Conservation (phyloP, 2,329 filamentous ascomycete species). For the Diaporthe aspalathi region DNA sequence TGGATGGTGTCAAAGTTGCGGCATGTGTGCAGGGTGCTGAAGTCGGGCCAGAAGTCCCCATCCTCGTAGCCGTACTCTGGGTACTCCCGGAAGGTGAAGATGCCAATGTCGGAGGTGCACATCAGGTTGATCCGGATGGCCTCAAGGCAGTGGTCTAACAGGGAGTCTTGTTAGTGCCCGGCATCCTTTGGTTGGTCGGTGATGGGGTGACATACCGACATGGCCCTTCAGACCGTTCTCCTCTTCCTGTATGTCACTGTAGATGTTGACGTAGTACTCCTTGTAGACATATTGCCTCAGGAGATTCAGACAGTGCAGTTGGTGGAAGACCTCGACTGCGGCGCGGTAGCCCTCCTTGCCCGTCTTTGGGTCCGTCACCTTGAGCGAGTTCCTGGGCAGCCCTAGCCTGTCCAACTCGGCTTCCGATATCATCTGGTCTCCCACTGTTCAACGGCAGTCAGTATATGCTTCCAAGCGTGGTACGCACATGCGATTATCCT, state of each 20-base stretch:
- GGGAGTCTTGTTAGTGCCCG: background rate
- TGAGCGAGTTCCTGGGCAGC: constrained; percentile 64
- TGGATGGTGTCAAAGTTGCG: constrained; percentile 64
- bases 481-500: constrained; percentile 35
- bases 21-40: constrained; percentile 64
- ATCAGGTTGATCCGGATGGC: constrained; percentile 64
- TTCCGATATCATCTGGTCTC: constrained; percentile 69
- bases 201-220: constrained; percentile 47
- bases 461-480: constrained; percentile 20
- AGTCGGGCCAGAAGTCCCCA: constrained; percentile 65
- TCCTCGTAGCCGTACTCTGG: constrained; percentile 55
- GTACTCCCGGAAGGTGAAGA: constrained; percentile 64
- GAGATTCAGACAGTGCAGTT: constrained; percentile 63
- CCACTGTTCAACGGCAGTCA: constrained; percentile 53
- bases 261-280: constrained; percentile 56
- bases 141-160: constrained; percentile 64
- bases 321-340: constrained; percentile 69
- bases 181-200: too few relatives aligned
- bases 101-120: constrained; percentile 65
- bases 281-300: constrained; percentile 60
- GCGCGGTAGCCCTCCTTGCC: constrained; percentile 70
- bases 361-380: constrained; percentile 65
- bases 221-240: constrained; percentile 56
- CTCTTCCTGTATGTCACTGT: constrained; percentile 46
- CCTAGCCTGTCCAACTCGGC: constrained; percentile 65